Evolutionary conservation across 176 grass and related monocot genomes (phyloP), one percentile per base, ranked within the genome.

Genomic region (Otatea glauca): DNA sequence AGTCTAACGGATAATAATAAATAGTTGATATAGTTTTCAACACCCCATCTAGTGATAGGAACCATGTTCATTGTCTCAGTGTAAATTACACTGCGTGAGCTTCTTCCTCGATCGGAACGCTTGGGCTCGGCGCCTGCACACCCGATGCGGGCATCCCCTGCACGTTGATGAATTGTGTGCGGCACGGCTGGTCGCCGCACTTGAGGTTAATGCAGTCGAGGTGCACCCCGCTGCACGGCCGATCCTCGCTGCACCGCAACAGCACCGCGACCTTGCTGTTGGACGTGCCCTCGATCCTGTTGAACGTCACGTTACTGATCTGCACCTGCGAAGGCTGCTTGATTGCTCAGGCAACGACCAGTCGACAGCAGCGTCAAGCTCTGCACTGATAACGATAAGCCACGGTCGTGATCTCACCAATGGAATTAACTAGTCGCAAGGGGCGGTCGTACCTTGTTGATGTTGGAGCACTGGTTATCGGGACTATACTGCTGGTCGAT

Each of bases 401-500:
- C 50, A 18, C 50, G 9, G 9, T 4, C 47, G 47, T 14, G 47
- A 48, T 14, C 47, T 48, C 47, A 12, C 3, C 18, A 6, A 69
- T 12, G 37, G 18, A 69, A 17, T n/a, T 69, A 27, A 11, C 1
- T 4, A 12, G 61, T 12, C 25, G 5, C 50, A 59, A 2, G 8
- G n/a, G 17, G 27, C 71, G 48, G 43, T 44, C 17, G 8, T 27
- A 81, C 79, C 80, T 85, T 78, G 41, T 2, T 12, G 47, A 48
- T 14, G 47, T 29, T 16, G 45, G 63, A 8, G 87, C 94, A 97
- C 6, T 8, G 45, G 20, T 56, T 18, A 41, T 85, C 56, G 3
- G 91, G 89, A 85, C 89, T 92, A 81, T 97, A 97, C 0, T 23
- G 10, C 84, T 97, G 91, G 81, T 97, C 94, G 45, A 97, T 90